These are phyloP conservation scores for Bodo saltans DNA, from an alignment of 78 protist species.

Conservation along the genomic window DNA sequence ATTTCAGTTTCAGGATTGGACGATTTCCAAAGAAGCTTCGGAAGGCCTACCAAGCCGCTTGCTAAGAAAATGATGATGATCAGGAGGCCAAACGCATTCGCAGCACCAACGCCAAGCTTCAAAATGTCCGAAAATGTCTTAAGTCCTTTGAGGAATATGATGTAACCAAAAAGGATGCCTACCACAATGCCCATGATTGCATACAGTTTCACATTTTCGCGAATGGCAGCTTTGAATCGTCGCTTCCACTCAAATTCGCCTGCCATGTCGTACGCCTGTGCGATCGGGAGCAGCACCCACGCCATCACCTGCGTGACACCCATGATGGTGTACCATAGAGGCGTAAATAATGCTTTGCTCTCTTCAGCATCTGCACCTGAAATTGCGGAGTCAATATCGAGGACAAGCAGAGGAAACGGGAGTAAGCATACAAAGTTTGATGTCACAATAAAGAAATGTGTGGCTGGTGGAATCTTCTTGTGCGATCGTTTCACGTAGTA, in stretches of 20 bases:
- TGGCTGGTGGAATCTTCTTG: not conserved
- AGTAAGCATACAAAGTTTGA: not conserved
- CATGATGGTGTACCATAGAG: not conserved
- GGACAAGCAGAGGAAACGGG: slow-evolving; percentile 10
- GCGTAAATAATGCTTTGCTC: not conserved
- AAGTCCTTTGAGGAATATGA: not conserved
- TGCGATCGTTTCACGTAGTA: slow-evolving; percentile 4
- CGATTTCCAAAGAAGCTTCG: not conserved
- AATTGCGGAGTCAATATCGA: not conserved
- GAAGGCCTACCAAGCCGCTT: not conserved
- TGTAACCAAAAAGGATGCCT: not conserved
- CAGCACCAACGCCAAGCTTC: not conserved
- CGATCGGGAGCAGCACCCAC: slow-evolving; percentile 28
- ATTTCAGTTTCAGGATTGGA: not conserved
- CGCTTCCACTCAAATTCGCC: not conserved
- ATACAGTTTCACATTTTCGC: slow-evolving; percentile 1
- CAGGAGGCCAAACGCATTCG: slow-evolving; percentile 18
- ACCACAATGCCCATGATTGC: not conserved
- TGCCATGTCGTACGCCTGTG: not conserved
- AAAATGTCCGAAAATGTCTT: not conserved
- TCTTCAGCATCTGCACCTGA: not conserved
- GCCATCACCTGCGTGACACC: not conserved
- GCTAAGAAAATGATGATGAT: slow-evolving; percentile 4
- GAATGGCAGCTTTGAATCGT: not conserved
- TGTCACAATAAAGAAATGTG: not conserved